A percentile compares a stretch with the other conserved stretches of the same genome.
Evolutionary conservation across 306 rosid species (phyloP).

Genomic region (Crataegus laevigata): DNA sequence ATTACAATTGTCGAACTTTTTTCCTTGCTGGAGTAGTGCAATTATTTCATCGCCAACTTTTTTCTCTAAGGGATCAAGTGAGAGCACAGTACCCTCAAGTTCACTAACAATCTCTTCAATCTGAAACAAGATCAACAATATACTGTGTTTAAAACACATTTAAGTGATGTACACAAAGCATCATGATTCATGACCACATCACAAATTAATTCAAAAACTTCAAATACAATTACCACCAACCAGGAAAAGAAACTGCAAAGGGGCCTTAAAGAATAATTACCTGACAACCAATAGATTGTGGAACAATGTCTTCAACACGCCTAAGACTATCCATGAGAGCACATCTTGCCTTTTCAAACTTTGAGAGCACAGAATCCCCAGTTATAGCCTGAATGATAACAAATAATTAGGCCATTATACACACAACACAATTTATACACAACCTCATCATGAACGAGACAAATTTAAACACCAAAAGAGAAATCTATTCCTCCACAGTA

Average conservation of each 20-base stretch:
- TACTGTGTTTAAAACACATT: conserved; percentile 11
- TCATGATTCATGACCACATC: background rate
- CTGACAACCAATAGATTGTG: conserved; percentile 89
- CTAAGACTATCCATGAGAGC: conserved; percentile 80
- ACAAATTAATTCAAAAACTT: background rate
- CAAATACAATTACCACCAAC: background rate
- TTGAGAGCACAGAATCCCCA: conserved; percentile 81
- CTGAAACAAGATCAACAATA: conserved; percentile 36
- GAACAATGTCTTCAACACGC: conserved; percentile 87
- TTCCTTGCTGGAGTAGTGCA: conserved; percentile 83
- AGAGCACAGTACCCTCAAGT: conserved; percentile 48
- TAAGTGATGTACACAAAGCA: background rate
- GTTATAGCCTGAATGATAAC: conserved; percentile 73
- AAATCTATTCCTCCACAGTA: background rate
- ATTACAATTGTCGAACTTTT: conserved; percentile 53
- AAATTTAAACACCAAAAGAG: background rate
- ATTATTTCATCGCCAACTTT: conserved; percentile 81
- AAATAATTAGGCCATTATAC: background rate
- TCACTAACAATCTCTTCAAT: conserved; percentile 65
- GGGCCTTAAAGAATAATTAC: conserved; percentile 28
- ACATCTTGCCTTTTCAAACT: conserved; percentile 83
- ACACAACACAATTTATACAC: background rate
- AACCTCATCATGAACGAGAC: background rate
- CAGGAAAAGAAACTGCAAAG: background rate
- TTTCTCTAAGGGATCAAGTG: conserved; percentile 81